Evolutionary conservation across 78 protist genomes (phyloP).

Genomic region (Dictyostelium firmibasis): DNA sequence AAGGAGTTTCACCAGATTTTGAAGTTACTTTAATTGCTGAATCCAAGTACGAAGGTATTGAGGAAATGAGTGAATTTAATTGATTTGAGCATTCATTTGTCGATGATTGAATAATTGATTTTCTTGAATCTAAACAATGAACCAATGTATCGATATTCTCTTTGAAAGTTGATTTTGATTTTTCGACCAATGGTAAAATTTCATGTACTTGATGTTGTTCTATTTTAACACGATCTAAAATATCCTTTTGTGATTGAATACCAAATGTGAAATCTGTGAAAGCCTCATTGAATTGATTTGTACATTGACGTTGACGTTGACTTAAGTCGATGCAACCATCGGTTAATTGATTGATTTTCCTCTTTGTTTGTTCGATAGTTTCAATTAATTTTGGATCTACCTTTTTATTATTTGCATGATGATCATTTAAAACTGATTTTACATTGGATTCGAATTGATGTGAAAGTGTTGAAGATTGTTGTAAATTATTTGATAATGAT

Average conservation of each 20-base stretch:
- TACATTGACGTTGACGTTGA: neutral
- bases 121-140: neutral
- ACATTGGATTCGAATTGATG: neutral
- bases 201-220: neutral
- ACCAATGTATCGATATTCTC: neutral
- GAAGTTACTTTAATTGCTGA: neutral
- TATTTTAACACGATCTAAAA: neutral
- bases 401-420: neutral
- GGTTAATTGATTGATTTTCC: neutral
- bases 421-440: neutral
- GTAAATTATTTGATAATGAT: neutral
- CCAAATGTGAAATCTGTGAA: neutral
- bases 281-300: neutral
- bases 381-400: neutral
- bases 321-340: neutral
- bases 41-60: neutral
- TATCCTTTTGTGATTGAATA: neutral
- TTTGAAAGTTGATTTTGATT: neutral
- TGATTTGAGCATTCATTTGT: neutral
- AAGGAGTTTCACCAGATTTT: constrained; percentile 36
- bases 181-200: neutral
- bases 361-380: neutral
- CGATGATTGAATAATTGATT: neutral
- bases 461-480: neutral
- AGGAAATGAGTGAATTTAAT: neutral